These are phyloP conservation scores for Aspergillus cavernicola DNA, from an alignment of 495 filamentous ascomycete species.

Conservation along the genomic window DNA sequence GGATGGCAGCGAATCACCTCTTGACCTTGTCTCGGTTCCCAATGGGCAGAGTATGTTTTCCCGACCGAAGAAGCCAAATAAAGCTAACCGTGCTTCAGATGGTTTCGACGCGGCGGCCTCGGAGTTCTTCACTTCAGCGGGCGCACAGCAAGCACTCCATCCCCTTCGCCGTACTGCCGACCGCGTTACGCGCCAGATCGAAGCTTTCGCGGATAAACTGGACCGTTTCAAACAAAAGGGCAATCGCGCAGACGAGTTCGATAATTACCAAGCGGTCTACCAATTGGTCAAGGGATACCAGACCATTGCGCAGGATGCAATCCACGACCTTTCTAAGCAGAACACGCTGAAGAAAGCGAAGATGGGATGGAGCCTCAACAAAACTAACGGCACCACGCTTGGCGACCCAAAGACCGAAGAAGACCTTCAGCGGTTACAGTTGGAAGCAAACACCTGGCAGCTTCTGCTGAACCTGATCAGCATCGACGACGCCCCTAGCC, in stretches of 20 bases:
- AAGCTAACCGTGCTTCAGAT: conserved; percentile 19
- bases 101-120: conserved; percentile 22
- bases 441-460: conserved; percentile 85
- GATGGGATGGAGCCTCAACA: conserved; percentile 24
- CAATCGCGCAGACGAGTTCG: conserved; percentile 33
- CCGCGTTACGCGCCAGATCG: conserved; percentile 59
- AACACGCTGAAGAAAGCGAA: conserved; percentile 36
- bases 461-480: conserved; percentile 65
- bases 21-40: conserved; percentile 11
- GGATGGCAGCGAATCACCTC: conserved; percentile 22
- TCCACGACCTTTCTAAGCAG: conserved; percentile 37
- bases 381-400: conserved; percentile 30
- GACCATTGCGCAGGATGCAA: conserved; percentile 36
- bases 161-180: conserved; percentile 57
- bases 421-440: conserved; percentile 60
- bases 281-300: conserved; percentile 43
- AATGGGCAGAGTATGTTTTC: conserved; percentile 21
- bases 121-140: conserved; percentile 46
- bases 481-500: conserved; percentile 41
- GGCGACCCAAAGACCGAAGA: conserved; percentile 41
- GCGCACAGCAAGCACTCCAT: conserved; percentile 49
- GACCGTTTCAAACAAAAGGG: conserved; percentile 51
- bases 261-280: conserved; percentile 40
- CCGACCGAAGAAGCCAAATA: background rate
- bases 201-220: conserved; percentile 63